Evolutionary conservation across 2,329 filamentous ascomycete species (phyloP).

Genomic region (Ceratocystis alfenasii): DNA sequence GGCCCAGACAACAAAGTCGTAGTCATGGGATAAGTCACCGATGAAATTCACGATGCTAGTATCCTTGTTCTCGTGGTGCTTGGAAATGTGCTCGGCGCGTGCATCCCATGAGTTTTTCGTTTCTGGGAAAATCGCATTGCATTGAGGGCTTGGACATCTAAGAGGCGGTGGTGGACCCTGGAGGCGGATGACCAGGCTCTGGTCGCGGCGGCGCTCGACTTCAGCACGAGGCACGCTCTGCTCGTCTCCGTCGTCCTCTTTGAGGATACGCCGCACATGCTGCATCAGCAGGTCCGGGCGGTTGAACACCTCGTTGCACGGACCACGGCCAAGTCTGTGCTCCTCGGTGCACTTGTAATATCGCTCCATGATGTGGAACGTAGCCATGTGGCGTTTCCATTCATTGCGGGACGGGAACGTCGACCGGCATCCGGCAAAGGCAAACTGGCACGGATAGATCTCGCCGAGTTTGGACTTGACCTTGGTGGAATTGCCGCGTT

Average conservation of each 20-base stretch:
- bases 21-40: not conserved
- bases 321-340: conserved; percentile 24
- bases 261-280: conserved; percentile 70
- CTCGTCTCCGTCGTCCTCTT: conserved; percentile 36
- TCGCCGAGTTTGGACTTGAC: not conserved
- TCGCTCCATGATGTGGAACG: conserved; percentile 63
- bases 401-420: conserved; percentile 78
- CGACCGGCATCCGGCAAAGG: conserved; percentile 60
- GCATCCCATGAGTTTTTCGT: conserved; percentile 56
- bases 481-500: too few species aligned
- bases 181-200: conserved; percentile 47
- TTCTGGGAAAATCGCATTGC: conserved; percentile 48
- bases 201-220: conserved; percentile 30
- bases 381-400: conserved; percentile 81
- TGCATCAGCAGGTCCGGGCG: conserved; percentile 87
- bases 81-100: conserved; percentile 76
- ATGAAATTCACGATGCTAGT: not conserved
- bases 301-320: conserved; percentile 55
- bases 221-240: conserved; percentile 32
- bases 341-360: conserved; percentile 61
- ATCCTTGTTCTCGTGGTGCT: conserved; percentile 54
- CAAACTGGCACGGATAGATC: conserved; percentile 52
- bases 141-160: conserved; percentile 50
- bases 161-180: conserved; percentile 48
- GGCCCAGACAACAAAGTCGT: conserved; percentile 3